phyloP scores from a whole-genome alignment of 306 rosid genomes.

The Senna tora region DNA sequence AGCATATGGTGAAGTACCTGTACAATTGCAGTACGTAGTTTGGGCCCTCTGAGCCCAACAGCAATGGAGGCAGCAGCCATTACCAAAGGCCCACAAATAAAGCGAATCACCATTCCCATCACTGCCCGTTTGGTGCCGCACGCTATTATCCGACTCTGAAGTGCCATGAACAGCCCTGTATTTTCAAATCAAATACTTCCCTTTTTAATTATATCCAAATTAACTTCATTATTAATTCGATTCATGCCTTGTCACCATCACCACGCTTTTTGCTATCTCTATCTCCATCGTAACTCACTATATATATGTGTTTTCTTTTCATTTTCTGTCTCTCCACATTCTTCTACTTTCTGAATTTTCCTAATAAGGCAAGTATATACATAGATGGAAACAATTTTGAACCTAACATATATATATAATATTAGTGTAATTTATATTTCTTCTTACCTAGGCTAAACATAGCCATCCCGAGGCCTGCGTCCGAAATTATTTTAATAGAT shows the following conservation, averaged over 20 bases:
- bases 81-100: constrained; percentile 85
- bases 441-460: constrained; percentile 91
- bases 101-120: constrained; percentile 84
- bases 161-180: constrained; percentile 95
- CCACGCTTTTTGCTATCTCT: too few relatives aligned
- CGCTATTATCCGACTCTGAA: constrained; percentile 89
- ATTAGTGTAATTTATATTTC: neutral
- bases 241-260: too few relatives aligned
- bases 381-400: neutral
- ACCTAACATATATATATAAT: neutral
- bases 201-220: too few relatives aligned
- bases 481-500: constrained; percentile 83
- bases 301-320: constrained; percentile 18
- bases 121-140: constrained; percentile 82
- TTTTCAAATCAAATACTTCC: too few relatives aligned
- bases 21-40: constrained; percentile 82
- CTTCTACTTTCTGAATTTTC: constrained; percentile 9
- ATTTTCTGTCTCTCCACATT: constrained; percentile 25
- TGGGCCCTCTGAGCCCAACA: constrained; percentile 77
- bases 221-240: too few relatives aligned
- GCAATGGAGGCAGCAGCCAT: constrained; percentile 88
- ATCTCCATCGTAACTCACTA: too few relatives aligned
- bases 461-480: constrained; percentile 98
- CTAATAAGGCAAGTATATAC: neutral
- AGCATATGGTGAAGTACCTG: constrained; percentile 44